These are phyloP conservation scores for Rhizophagus clarus DNA, from an alignment of 192 early-diverging fungal genomes.

Conservation along the genomic window DNA sequence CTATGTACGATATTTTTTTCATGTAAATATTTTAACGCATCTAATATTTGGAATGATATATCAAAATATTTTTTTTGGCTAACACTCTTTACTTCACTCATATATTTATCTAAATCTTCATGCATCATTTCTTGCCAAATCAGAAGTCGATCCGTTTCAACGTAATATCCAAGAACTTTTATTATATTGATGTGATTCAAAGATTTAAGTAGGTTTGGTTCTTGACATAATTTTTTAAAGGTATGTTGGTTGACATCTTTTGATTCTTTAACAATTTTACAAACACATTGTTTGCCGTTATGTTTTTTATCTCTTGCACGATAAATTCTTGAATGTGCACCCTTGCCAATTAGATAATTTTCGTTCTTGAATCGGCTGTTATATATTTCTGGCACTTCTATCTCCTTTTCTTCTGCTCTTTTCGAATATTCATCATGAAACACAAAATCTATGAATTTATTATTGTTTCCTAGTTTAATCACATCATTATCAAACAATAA, in stretches of 20 bases:
- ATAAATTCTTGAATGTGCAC: background rate
- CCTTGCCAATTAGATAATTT: background rate
- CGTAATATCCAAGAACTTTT: background rate
- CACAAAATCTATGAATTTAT: background rate
- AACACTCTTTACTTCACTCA: background rate
- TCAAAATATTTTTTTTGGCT: background rate
- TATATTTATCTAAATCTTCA: background rate
- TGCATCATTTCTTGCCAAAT: background rate
- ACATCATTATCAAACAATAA: background rate
- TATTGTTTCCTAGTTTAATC: background rate
- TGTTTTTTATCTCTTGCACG: background rate
- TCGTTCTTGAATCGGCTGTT: background rate
- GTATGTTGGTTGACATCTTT: background rate
- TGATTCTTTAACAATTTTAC: background rate
- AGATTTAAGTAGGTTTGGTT: background rate
- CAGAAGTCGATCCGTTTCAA: background rate
- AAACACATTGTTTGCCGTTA: background rate
- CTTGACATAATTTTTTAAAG: background rate
- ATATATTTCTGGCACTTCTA: background rate
- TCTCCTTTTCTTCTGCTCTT: background rate
- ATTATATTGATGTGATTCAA: background rate
- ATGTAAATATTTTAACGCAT: background rate
- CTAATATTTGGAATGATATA: background rate
- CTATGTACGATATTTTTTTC: background rate
- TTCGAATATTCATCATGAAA: background rate